Evolutionary conservation across 192 early-diverging fungal species (phyloP).

Genomic region (Jimgerdemannia lactiflua): DNA sequence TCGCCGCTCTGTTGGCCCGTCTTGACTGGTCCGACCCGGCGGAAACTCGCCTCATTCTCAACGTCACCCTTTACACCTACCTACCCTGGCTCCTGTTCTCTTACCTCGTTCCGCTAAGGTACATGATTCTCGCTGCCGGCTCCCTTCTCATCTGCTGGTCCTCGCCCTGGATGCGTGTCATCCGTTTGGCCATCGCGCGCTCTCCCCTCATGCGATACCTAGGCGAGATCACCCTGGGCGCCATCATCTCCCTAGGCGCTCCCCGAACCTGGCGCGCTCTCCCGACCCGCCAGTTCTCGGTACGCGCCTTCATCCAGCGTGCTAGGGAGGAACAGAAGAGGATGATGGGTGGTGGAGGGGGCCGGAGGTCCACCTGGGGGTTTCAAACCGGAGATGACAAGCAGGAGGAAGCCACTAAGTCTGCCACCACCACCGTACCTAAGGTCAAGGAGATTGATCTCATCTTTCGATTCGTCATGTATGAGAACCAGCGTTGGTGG

Average conservation of each 20-base stretch:
- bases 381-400: background rate
- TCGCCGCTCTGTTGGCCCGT: background rate
- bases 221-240: no score
- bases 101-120: background rate
- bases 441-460: slow-evolving; percentile 13
- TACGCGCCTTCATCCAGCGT: background rate
- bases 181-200: background rate
- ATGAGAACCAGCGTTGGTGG: slow-evolving; percentile 56
- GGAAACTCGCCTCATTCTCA: background rate
- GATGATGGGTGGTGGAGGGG: background rate
- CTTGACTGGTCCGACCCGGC: slow-evolving; percentile 4
- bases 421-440: background rate
- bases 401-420: background rate
- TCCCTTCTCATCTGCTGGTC: background rate
- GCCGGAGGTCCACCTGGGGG: background rate
- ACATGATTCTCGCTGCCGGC: background rate
- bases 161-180: background rate
- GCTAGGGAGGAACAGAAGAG: background rate
- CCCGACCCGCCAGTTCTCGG: no score
- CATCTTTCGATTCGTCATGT: slow-evolving; percentile 45
- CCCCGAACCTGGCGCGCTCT: no score
- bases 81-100: background rate
- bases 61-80: background rate
- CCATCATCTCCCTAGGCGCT: no score
- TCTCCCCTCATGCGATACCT: background rate